Evolutionary conservation across 345 rosid genomes (phyloP).

Genomic region (Gossypium anomalum): DNA sequence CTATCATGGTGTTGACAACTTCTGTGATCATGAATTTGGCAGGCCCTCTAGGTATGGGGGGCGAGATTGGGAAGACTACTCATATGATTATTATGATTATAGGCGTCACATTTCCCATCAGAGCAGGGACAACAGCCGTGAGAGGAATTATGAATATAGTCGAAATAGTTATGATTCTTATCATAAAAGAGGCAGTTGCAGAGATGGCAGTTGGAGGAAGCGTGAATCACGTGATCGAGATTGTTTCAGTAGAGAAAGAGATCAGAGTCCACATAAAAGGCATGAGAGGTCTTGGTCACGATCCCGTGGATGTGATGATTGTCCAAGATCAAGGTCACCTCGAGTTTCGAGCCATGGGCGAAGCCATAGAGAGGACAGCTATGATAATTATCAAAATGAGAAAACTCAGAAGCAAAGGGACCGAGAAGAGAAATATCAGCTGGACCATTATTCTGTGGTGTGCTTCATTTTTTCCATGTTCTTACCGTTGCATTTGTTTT

Average conservation of each 20-base stretch:
- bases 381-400: slow-evolving; percentile 60
- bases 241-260: slow-evolving; percentile 67
- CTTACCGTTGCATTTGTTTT: slow-evolving; percentile 16
- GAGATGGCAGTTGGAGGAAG: slow-evolving; percentile 65
- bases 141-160: slow-evolving; percentile 65
- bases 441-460: slow-evolving; percentile 66
- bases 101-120: slow-evolving; percentile 48
- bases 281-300: slow-evolving; percentile 55
- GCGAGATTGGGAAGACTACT: slow-evolving; percentile 60
- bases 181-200: slow-evolving; percentile 67
- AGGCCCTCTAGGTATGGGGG: slow-evolving; percentile 54
- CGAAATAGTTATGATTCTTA: slow-evolving; percentile 84
- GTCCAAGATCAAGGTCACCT: slow-evolving; percentile 77
- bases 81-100: slow-evolving; percentile 50
- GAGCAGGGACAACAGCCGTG: slow-evolving; percentile 57
- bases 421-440: slow-evolving; percentile 57
- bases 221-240: slow-evolving; percentile 65
- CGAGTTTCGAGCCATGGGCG: slow-evolving; percentile 59
- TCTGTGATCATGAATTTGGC: slow-evolving; percentile 62
- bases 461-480: slow-evolving; percentile 5
- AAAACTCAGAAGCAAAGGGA: slow-evolving; percentile 68
- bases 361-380: slow-evolving; percentile 72
- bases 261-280: slow-evolving; percentile 69
- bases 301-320: slow-evolving; percentile 62
- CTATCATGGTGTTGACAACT: slow-evolving; percentile 45